Evolutionary conservation across 176 grass and related monocot species (phyloP), one percentile per base, ranked within the genome.

Genomic region (Microstegium vimineum): DNA sequence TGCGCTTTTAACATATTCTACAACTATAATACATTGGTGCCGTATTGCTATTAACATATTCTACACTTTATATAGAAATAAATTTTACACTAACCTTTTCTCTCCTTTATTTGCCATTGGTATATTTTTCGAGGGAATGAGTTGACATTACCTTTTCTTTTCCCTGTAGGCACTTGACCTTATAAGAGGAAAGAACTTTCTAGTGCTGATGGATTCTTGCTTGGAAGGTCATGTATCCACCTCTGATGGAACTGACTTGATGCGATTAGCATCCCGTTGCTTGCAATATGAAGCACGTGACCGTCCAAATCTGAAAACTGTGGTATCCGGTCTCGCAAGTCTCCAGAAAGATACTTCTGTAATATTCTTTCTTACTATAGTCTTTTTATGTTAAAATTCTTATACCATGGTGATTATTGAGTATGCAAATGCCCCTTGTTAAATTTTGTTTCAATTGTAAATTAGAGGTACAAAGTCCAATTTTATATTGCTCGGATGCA

Each of bases 201-300:
- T 80, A 26, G 86, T 81, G 62, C 59, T 97, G 78, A 94, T 92
- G 87, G 95, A 97, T 74, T 97, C 92, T 62, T 94, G 95, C 89
- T 89, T 97, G 77, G 92, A 97, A 74, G 95, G 88, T 56, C 92
- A 94, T 74, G 89, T 97, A 52, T 92, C 92, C 56, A 83, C 76
- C 64, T 87, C 90, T 22, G 90, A 94, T 92, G 95, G 92, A 71
- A 89, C 80, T 43, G 90, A 97, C 11, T 78, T 97, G 81, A 87
- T 92, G 37, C 76, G 88, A 71, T 78, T 97, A 75, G 88, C 88
- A 81, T 97, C 92, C 43, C 80, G 86, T 42, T 94, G 90, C 74
- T 86, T 97, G 84, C 90, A 94, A 66, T 94, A 91, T 89, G 95
- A 94, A 87, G 86, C 88, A 74, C 88, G 90, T 14, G 90, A 97